Evolutionary conservation across 805 yeast genomes (phyloP), one percentile per base, ranked within the genome.

Genomic region (Dipodascopsis uninucleata): DNA sequence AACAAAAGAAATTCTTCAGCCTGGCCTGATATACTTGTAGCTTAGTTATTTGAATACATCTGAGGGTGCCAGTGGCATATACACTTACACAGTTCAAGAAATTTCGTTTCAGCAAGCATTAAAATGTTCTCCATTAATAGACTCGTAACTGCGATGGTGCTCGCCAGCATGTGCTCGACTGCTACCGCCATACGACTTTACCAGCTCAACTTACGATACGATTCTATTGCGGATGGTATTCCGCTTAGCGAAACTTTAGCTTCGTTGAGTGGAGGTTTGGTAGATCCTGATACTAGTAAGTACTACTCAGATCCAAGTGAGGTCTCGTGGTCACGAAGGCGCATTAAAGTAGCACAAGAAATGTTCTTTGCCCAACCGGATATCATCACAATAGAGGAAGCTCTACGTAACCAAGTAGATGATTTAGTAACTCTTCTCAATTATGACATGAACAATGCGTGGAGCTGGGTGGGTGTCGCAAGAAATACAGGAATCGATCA

Each of bases 241-340:
- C 17, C 40, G 3, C 36, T 39, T 26, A 40, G 29, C 10, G 40
- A 44, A 8, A 39, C 48, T 3, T 33, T 44, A 21, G 39, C 44
- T 3, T 23, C 38, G 10, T 20, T 44, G 16, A 44, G 39, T 31
- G 14, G 44, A 10, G 34, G 40, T 2, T 17, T 44, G 12, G 44
- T 44, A 9, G 5, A 20, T 25, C 44, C 38, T 22, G 24, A 5
- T 9, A 40, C 33, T 2, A 9, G 39, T 16, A 3, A 8, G 5
- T 33, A 32, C 35, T 44, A 44, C 26, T 3, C 35, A 2, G 21
- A 28, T 23, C 28, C 33, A 24, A 8, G n/a, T 21, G 40, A 39
- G 22, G 35, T 39, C 28, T 31, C 47, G 3, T 43, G 47, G 47
- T 38, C 47, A n/a, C 21, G 31, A 4, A 37, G 47, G 9, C 47